These are phyloP conservation scores for Nigrospora osmanthi DNA, from an alignment of 2,329 filamentous ascomycete species.

Conservation along the genomic window DNA sequence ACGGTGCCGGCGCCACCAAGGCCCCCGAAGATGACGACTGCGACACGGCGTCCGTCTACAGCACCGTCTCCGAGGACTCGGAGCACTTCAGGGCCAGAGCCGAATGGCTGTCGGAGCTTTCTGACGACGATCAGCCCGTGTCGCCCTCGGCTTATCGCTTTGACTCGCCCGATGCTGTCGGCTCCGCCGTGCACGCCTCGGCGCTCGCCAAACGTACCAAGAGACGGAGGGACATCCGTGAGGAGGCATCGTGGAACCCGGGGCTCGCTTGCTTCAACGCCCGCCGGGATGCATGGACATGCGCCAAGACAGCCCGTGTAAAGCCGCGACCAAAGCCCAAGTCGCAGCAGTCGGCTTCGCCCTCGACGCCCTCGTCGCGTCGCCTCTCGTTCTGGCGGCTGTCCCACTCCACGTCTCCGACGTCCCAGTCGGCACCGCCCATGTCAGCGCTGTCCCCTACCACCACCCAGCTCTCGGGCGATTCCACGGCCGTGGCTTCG, in stretches of 20 bases:
- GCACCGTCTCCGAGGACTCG: constrained; percentile 42
- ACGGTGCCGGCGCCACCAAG: constrained; percentile 18
- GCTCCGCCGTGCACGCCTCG: constrained; percentile 29
- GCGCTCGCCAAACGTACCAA: constrained; percentile 44
- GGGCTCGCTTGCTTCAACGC: constrained; percentile 74
- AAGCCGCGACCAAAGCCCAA: constrained; percentile 30
- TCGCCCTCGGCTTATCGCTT: constrained; percentile 41
- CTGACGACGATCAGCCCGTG: constrained; percentile 33
- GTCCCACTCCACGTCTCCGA: constrained; percentile 32
- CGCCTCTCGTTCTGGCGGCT: constrained; percentile 43
- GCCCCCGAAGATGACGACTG: constrained; percentile 33
- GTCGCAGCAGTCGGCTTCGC: constrained; percentile 11
- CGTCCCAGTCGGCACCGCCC: constrained; percentile 13
- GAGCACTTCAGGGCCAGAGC: constrained; percentile 39
- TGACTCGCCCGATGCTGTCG: constrained; percentile 40
- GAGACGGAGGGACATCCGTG: constrained; percentile 48
- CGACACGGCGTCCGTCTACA: constrained; percentile 31
- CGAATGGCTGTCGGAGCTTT: constrained; percentile 52
- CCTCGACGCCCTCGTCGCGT: constrained; percentile 34
- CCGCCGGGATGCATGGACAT: constrained; percentile 78
- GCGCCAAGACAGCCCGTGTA: constrained; percentile 55
- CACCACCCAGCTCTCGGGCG: constrained; percentile 20
- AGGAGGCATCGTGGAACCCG: constrained; percentile 70
- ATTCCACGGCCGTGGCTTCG: constrained; percentile 29
- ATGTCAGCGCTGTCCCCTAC: constrained; percentile 16